Evolutionary conservation across 305 asterid species (phyloP).

Genomic region (Fraxinus baroniana): DNA sequence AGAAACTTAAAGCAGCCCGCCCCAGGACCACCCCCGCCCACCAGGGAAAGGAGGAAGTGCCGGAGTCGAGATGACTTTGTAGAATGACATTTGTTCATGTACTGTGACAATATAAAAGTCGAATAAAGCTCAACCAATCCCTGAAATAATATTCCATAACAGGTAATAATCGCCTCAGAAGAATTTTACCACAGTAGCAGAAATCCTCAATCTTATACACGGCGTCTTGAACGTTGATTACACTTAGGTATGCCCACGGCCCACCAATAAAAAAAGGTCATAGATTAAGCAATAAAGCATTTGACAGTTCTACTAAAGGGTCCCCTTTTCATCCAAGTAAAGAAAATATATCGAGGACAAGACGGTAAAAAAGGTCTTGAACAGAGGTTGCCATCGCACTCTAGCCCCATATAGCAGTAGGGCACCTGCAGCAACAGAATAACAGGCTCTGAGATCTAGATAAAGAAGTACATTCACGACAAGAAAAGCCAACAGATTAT

Average conservation of each 20-base stretch:
- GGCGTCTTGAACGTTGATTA: background rate
- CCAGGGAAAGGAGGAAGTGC: background rate
- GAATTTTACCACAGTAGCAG: background rate
- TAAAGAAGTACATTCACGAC: background rate
- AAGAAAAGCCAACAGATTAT: background rate
- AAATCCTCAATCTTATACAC: background rate
- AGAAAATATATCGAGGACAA: conserved; percentile 36
- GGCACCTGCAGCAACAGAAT: conserved; percentile 49
- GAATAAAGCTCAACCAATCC: background rate
- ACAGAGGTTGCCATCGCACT: conserved; percentile 51
- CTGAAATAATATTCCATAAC: background rate
- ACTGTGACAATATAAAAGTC: background rate
- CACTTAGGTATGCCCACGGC: background rate
- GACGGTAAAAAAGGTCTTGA: conserved; percentile 52
- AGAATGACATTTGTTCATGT: background rate
- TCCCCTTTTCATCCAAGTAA: conserved; percentile 23
- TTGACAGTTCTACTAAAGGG: conserved; percentile 24
- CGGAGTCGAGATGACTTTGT: background rate
- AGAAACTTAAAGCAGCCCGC: background rate
- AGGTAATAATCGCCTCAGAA: background rate
- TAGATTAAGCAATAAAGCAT: conserved; percentile 1
- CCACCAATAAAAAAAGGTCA: conserved; percentile 17
- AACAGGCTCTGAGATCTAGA: conserved; percentile 24
- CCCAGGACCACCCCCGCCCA: background rate
- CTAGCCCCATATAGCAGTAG: conserved; percentile 40